phyloP scores from a whole-genome alignment of 1,139 yeast genomes.

The Trichomonascaceae sp. region DNA sequence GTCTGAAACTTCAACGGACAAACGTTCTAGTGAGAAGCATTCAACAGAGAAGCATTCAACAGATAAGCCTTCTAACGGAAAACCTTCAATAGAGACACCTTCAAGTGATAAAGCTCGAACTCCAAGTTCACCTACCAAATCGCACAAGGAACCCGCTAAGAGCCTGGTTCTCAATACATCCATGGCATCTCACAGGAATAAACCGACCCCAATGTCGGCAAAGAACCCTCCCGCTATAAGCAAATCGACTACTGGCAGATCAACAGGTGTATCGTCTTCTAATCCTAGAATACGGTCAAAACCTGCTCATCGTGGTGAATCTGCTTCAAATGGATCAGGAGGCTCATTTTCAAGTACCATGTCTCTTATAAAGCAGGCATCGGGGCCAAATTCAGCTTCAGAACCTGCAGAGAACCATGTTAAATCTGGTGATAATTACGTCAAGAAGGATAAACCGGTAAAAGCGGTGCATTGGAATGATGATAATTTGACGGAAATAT shows the following conservation, averaged over 20 bases:
- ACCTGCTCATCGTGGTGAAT: background rate
- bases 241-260: too few species aligned
- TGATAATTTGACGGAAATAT: conserved; percentile 37
- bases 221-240: background rate
- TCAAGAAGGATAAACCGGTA: background rate
- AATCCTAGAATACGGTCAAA: background rate
- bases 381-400: background rate
- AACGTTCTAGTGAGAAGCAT: background rate
- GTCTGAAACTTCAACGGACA: background rate
- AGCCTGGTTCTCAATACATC: background rate
- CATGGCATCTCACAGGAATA: background rate
- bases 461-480: conserved; percentile 37
- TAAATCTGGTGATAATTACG: background rate
- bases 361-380: background rate
- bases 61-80: too few species aligned
- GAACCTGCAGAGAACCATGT: background rate
- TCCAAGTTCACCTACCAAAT: background rate
- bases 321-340: background rate
- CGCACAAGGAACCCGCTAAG: background rate
- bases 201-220: background rate
- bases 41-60: background rate
- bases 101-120: background rate
- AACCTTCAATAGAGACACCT: too few species aligned
- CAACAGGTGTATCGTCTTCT: background rate
- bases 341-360: background rate